phyloP scores from a whole-genome alignment of 768 basidiomycete genomes.

The Tylopilus sp. region DNA sequence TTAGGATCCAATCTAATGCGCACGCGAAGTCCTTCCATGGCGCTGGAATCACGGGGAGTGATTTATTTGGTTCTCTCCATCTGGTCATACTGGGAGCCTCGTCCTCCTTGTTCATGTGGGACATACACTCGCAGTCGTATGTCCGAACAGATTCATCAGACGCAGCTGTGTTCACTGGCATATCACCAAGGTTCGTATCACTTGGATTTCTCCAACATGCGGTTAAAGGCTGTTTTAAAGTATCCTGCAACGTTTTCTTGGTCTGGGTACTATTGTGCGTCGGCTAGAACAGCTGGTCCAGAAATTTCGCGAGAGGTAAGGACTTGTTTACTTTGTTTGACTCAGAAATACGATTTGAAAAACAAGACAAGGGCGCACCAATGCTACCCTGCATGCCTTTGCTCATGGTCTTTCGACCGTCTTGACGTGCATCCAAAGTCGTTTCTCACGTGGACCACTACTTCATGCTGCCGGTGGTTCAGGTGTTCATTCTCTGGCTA shows the following conservation, averaged over 20 bases:
- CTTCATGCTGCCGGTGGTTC: slow-evolving; percentile 18
- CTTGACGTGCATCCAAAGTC: slow-evolving; percentile 48
- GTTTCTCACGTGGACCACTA: slow-evolving; percentile 41
- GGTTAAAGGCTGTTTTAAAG: slow-evolving; percentile 33
- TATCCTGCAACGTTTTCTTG: slow-evolving; percentile 57
- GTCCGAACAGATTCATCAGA: slow-evolving; percentile 39
- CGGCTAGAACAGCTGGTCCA: slow-evolving; percentile 57
- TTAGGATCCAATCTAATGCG: slow-evolving; percentile 49
- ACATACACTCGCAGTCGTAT: slow-evolving; percentile 53
- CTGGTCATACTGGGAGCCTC: slow-evolving; percentile 64
- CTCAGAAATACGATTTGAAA: slow-evolving; percentile 5
- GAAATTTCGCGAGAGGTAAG: slow-evolving; percentile 49
- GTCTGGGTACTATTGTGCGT: slow-evolving; percentile 64
- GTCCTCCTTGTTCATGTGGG: slow-evolving; percentile 65
- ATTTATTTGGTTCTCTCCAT: slow-evolving; percentile 53
- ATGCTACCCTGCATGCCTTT: slow-evolving; percentile 62
- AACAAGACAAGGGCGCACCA: slow-evolving; percentile 42
- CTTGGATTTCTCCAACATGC: not conserved
- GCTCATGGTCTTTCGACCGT: slow-evolving; percentile 60
- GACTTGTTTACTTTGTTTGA: not conserved
- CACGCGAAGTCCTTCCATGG: slow-evolving; percentile 36
- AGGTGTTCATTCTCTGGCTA: slow-evolving; percentile 31
- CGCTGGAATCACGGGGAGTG: slow-evolving; percentile 43
- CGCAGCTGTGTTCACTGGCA: slow-evolving; percentile 39
- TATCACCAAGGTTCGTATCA: slow-evolving; percentile 51